Evolutionary conservation across 2,329 filamentous ascomycete species (phyloP), one percentile per base, ranked within the genome.

Genomic region (Ilyonectria sp.): DNA sequence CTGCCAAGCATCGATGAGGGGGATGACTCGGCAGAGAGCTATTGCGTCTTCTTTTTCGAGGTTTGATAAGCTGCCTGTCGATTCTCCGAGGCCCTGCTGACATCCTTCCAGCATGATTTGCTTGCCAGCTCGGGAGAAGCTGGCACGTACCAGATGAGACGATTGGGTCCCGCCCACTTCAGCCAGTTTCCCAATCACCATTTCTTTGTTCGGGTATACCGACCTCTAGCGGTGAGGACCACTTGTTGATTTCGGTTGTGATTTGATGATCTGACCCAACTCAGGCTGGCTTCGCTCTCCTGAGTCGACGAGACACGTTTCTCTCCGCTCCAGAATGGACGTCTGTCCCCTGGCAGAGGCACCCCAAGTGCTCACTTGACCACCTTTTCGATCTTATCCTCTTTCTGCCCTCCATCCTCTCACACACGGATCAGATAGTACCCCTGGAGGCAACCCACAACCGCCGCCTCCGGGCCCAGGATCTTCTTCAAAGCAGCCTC

Each of bases 181-280:
- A 80, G 80, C 43, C 77, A 77, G 0, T 90, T 90, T 60, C 88
- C 88, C 2, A 81, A 85, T 11, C 88, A 90, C 65, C 87, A 90
- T 72, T 89, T 87, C 74, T 90, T 89, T 63, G 83, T 84, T 26
- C 82, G 87, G 11, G 82, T 89, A 6, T 89, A 86, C 69, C 84
- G 88, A 26, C 86, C 85, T 15, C 83, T 80, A 54, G 85, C 84
- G 52, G 87, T 89, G 79, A 80, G 86, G 81, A 43, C 21, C 31
- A 26, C 29, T n/a, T n/a, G 29, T 40, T 33, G 15, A 13, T 47
- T 7, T n/a, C 17, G 21, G 29, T 35, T 11, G 1, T 44, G 40
- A 13, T 50, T 61, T 19, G 29, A 60, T 46, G 15, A 69, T 53
- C 74, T 76, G 69, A 75, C 54, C 23, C 5, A 52, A 56, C 8